Evolutionary conservation across 2,329 filamentous ascomycete species (phyloP).

Genomic region (Zalaria obscura): DNA sequence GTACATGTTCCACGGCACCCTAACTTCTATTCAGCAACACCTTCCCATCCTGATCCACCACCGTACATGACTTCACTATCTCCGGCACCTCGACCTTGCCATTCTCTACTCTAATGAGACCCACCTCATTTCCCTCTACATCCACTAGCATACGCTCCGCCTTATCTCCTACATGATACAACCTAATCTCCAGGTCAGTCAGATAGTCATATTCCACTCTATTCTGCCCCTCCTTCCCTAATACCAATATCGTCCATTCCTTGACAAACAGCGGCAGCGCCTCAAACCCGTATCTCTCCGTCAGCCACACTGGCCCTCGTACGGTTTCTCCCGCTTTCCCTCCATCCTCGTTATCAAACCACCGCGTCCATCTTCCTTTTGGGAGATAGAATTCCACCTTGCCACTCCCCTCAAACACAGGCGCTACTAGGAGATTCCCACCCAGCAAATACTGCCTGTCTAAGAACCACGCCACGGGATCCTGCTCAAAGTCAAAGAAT

Average conservation of each 20-base stretch:
- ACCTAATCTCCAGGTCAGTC: slow-evolving; percentile 19
- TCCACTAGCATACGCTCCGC: slow-evolving; percentile 22
- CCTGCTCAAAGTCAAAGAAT: slow-evolving; percentile 56
- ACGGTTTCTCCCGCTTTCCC: slow-evolving; percentile 18
- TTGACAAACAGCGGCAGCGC: slow-evolving; percentile 26
- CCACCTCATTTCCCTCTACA: slow-evolving; percentile 16
- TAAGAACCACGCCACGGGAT: slow-evolving; percentile 52
- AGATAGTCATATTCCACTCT: slow-evolving; percentile 25
- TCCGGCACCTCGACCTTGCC: slow-evolving; percentile 18
- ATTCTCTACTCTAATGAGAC: slow-evolving; percentile 15
- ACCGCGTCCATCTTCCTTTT: slow-evolving; percentile 35
- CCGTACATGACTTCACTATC: slow-evolving; percentile 3
- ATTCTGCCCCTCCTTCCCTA: slow-evolving; percentile 23
- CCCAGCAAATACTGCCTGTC: slow-evolving; percentile 67
- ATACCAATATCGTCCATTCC: slow-evolving; percentile 24
- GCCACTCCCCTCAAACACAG: slow-evolving; percentile 48
- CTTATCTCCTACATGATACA: slow-evolving; percentile 22
- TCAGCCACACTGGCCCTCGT: slow-evolving; percentile 29
- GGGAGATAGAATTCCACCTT: slow-evolving; percentile 53
- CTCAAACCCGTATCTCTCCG: slow-evolving; percentile 24
- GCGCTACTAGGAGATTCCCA: slow-evolving; percentile 46
- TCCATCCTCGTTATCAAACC: slow-evolving; percentile 28
- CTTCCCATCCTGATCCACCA: too few relatives aligned
- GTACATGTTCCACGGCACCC: too few relatives aligned
- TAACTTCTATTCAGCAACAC: too few relatives aligned